A percentile compares a stretch with the other conserved stretches of the same genome.
Conservation (phyloP, 1,284 basidiomycete genomes). For the Sporisorium reilianum region DNA sequence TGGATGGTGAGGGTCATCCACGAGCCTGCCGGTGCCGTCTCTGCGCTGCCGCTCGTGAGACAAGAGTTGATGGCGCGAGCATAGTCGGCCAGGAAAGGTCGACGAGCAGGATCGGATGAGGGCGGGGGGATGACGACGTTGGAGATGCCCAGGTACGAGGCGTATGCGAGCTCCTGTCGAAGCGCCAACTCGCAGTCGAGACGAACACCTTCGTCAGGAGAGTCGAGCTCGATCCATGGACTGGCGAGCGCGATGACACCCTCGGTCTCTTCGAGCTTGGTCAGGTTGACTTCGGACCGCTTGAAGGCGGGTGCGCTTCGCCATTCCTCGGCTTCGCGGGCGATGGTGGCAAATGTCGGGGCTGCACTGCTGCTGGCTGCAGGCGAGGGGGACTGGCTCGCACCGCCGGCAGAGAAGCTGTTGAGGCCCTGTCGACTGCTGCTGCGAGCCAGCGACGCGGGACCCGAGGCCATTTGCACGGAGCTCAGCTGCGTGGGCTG, state of each 20-base stretch:
- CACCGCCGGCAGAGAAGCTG: conserved; percentile 18
- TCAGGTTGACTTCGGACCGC: conserved; percentile 88
- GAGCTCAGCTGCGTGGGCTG: conserved; percentile 20
- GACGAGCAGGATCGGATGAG: conserved; percentile 74
- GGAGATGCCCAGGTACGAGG: conserved; percentile 88
- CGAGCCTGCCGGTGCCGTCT: conserved; percentile 49
- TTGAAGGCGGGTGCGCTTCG: conserved; percentile 82
- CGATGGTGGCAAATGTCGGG: conserved; percentile 27
- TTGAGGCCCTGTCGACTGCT: conserved; percentile 52
- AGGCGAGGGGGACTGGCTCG: conserved; percentile 27
- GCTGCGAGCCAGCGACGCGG: conserved; percentile 48
- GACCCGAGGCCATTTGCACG: conserved; percentile 23
- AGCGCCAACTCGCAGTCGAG: conserved; percentile 96
- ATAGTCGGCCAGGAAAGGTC: conserved; percentile 87
- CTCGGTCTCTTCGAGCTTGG: conserved; percentile 86
- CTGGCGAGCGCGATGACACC: conserved; percentile 82
- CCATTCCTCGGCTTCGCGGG: conserved; percentile 85
- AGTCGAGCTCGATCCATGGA: conserved; percentile 95
- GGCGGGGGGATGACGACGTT: conserved; percentile 91
- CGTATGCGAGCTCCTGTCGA: conserved; percentile 91
- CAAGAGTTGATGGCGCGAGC: conserved; percentile 79
- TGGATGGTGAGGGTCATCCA: conserved; percentile 63
- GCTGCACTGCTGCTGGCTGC: conserved; percentile 7
- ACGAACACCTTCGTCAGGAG: conserved; percentile 90
- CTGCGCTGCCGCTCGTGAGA: conserved; percentile 53